Percentiles rank a stretch among this genome's conserved stretches.
Evolutionary conservation across 1,139 yeast genomes (phyloP).

Genomic region (Saccharomycopsis hybrid): DNA sequence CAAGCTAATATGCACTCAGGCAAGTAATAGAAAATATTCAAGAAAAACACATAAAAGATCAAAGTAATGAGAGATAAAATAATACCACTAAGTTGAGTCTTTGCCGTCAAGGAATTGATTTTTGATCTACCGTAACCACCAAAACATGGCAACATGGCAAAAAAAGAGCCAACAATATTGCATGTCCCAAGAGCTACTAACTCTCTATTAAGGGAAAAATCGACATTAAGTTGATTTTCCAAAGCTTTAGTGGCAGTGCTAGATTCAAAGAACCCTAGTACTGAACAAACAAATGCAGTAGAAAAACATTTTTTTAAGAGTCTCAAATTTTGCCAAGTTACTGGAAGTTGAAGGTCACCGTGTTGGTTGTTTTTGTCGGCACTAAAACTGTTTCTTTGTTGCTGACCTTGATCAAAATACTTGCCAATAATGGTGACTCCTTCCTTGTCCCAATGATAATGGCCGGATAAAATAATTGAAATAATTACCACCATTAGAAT

Average conservation of each 20-base stretch:
- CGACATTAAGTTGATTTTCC: conserved; percentile 59
- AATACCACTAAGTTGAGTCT: conserved; percentile 76
- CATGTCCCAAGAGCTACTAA: conserved; percentile 76
- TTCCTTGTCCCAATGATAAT: conserved; percentile 55
- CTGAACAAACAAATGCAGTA: conserved; percentile 59
- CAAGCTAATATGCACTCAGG: conserved; percentile 82
- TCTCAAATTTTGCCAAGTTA: conserved; percentile 22
- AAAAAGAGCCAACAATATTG: conserved; percentile 58
- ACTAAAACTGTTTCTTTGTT: neutral
- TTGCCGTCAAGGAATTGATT: conserved; percentile 79
- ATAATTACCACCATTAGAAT: conserved; percentile 66
- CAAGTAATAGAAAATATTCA: conserved; percentile 61
- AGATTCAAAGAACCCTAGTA: conserved; percentile 88
- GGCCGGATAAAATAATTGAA: conserved; percentile 53
- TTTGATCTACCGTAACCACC: conserved; percentile 96
- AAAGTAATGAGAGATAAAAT: conserved; percentile 74
- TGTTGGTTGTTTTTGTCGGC: neutral
- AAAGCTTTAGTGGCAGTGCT: conserved; percentile 85
- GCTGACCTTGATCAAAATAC: conserved; percentile 7
- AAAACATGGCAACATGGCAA: conserved; percentile 85
- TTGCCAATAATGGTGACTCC: conserved; percentile 54
- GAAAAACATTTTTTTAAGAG: conserved; percentile 34
- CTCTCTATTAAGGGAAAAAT: conserved; percentile 71
- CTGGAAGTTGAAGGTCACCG: neutral
- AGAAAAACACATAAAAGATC: conserved; percentile 52